Conservation (phyloP, 2,329 filamentous ascomycete species). For the Xylariaceae sp. region DNA sequence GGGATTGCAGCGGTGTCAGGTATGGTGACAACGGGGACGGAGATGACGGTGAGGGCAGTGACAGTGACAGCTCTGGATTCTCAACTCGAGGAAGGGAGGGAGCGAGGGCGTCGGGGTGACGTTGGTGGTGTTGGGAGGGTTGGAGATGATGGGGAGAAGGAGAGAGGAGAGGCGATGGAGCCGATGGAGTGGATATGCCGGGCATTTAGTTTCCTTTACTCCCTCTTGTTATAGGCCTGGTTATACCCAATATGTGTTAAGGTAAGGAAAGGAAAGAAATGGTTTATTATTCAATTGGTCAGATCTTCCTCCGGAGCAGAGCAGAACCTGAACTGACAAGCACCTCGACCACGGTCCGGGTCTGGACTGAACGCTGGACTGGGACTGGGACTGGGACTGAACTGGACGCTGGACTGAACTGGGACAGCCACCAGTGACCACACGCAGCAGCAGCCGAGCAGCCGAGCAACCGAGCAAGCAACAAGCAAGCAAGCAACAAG, state of each 20-base stretch:
- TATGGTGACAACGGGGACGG: not conserved
- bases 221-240: constrained; percentile 8
- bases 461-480: no score
- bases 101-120: not conserved
- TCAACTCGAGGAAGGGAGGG: not conserved
- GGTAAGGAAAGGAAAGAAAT: constrained; percentile 6
- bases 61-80: constrained; percentile 5
- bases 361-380: no score
- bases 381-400: no score
- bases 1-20: not conserved
- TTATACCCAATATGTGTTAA: constrained; percentile 14
- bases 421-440: no score
- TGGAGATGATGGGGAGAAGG: constrained; percentile 3
- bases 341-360: not conserved
- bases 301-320: not conserved
- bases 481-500: no score
- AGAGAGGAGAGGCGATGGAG: constrained; percentile 17
- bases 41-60: not conserved
- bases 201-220: constrained; percentile 17
- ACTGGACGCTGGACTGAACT: no score
- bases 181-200: constrained; percentile 18
- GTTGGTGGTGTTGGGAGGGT: constrained; percentile 3
- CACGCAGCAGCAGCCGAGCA: no score
- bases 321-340: not conserved
- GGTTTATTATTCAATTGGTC: constrained; percentile 4